phyloP scores from a whole-genome alignment of 2,329 filamentous ascomycete species.

The Penicillium concentricum region DNA sequence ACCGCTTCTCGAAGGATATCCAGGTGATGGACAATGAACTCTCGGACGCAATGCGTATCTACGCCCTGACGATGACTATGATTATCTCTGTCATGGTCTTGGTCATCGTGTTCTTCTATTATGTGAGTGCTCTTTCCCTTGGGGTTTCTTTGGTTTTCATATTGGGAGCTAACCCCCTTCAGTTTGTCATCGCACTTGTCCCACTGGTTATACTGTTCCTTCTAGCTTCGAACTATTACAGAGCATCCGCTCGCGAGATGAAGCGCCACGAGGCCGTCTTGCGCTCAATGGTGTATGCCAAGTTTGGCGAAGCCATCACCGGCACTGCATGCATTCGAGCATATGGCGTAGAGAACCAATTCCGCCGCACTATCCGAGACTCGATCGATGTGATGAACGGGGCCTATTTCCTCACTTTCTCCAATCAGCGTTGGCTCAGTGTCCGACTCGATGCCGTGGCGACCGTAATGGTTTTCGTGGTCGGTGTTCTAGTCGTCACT shows the following conservation, averaged over 20 bases:
- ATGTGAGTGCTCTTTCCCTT: conserved; percentile 42
- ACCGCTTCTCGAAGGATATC: conserved; percentile 92
- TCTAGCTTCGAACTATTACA: conserved; percentile 82
- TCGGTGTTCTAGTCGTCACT: conserved; percentile 87
- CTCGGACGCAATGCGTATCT: conserved; percentile 88
- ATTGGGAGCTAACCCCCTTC: conserved; percentile 3
- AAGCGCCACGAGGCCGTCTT: conserved; percentile 92
- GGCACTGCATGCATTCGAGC: conserved; percentile 78
- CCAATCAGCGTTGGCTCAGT: conserved; percentile 92
- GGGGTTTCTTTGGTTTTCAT: not conserved
- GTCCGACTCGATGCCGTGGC: conserved; percentile 82
- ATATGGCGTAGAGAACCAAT: conserved; percentile 77
- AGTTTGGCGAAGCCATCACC: conserved; percentile 83
- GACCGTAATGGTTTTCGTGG: conserved; percentile 79
- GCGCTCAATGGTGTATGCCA: conserved; percentile 82
- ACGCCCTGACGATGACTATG: conserved; percentile 79
- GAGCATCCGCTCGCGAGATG: conserved; percentile 85
- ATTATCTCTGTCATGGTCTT: conserved; percentile 81
- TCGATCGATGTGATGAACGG: conserved; percentile 89
- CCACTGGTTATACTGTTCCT: conserved; percentile 75
- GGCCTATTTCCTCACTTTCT: conserved; percentile 92
- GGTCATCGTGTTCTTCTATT: conserved; percentile 94
- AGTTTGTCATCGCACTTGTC: conserved; percentile 67
- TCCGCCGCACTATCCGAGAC: conserved; percentile 66
- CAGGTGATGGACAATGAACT: conserved; percentile 95